A percentile compares a stretch with the other conserved stretches of the same genome.
phyloP scores from a whole-genome alignment of 192 early-diverging fungal genomes.

The Coemansia sp. region DNA sequence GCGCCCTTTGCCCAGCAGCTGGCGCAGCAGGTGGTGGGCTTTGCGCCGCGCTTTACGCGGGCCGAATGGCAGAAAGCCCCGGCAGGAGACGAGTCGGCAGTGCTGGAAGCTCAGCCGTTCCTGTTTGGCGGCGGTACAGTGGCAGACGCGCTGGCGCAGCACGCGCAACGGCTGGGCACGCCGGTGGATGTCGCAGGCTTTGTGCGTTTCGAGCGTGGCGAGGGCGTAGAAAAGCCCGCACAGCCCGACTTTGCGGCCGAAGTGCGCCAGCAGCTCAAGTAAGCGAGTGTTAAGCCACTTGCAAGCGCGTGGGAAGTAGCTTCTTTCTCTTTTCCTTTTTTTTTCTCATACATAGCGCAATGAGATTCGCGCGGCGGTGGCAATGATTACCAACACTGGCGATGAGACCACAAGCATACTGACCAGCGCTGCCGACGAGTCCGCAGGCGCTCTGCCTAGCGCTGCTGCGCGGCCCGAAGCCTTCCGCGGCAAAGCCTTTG shows the following conservation, averaged over 20 bases:
- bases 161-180: constrained; percentile 47
- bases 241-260: constrained; percentile 77
- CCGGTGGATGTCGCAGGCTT: constrained; percentile 66
- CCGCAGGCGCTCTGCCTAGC: too few relatives aligned
- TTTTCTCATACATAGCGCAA: constrained; percentile 1
- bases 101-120: constrained; percentile 71
- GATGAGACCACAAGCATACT: constrained; percentile 9
- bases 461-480: too few relatives aligned
- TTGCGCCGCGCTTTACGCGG: constrained; percentile 57
- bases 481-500: too few relatives aligned
- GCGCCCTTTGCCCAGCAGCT: constrained; percentile 65
- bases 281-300: neutral
- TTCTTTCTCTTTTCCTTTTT: constrained; percentile 4
- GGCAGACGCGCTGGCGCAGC: constrained; percentile 59
- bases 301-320: neutral
- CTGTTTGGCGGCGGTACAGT: constrained; percentile 71
- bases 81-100: constrained; percentile 32
- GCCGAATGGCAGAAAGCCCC: constrained; percentile 49
- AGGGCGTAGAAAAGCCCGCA: constrained; percentile 77
- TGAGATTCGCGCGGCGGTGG: constrained; percentile 7
- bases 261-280: constrained; percentile 58
- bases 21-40: constrained; percentile 87
- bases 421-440: constrained; percentile 5
- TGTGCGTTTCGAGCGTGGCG: constrained; percentile 77
- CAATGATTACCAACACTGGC: constrained; percentile 9